phyloP scores from a whole-genome alignment of 1,284 basidiomycete species.

The Mycena sp. region DNA sequence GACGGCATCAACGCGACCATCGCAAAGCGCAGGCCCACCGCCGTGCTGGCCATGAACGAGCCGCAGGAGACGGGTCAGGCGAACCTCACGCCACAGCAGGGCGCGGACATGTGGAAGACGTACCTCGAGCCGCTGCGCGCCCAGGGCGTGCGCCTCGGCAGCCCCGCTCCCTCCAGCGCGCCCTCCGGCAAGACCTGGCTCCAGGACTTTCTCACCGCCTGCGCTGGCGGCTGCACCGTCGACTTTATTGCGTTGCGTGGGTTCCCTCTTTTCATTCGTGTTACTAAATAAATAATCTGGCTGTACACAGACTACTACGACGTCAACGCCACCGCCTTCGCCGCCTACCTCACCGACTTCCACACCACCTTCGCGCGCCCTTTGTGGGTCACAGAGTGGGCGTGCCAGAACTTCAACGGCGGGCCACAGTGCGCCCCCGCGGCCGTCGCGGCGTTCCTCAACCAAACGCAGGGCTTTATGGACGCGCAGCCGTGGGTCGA shows the following conservation, averaged over 20 bases:
- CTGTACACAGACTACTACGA: constrained; percentile 61
- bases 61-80: constrained; percentile 69
- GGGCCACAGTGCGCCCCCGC: constrained; percentile 57
- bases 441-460: constrained; percentile 61
- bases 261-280: constrained; percentile 24
- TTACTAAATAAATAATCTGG: constrained; percentile 28
- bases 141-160: constrained; percentile 60
- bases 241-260: constrained; percentile 47
- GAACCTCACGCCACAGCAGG: constrained; percentile 60
- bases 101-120: constrained; percentile 63
- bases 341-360: constrained; percentile 57
- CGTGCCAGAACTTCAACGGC: constrained; percentile 68
- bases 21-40: constrained; percentile 52
- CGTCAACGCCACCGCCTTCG: constrained; percentile 56
- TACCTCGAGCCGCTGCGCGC: constrained; percentile 62
- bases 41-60: constrained; percentile 76
- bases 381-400: constrained; percentile 72
- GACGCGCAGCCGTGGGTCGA: constrained; percentile 59
- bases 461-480: constrained; percentile 62
- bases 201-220: constrained; percentile 58
- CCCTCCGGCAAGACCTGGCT: constrained; percentile 65
- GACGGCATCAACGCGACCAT: constrained; percentile 51
- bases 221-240: constrained; percentile 54
- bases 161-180: constrained; percentile 68
- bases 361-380: constrained; percentile 57